Evolutionary conservation across 768 basidiomycete genomes (phyloP), one percentile per base, ranked within the genome.

Genomic region (Mycena venus): DNA sequence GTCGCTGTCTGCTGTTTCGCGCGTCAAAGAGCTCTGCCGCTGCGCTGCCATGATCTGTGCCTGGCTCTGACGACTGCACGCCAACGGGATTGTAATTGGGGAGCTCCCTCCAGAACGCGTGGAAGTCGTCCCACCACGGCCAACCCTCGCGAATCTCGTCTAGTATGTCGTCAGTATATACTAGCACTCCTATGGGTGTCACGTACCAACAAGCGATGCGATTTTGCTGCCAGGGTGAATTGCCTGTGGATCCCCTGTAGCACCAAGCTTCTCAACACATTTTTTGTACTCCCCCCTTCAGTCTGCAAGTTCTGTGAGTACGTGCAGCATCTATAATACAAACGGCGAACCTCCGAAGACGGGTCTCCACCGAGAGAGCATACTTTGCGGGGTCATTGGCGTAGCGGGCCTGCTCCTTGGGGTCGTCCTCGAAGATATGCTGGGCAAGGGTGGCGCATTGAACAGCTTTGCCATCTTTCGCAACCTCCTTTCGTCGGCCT

Each of bases 71-170:
- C 2, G 70, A 78, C n/a, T 58, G 63, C 7, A 81, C 80, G 17
- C 70, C 77, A 14, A 81, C 58, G 82, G 82, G 78, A 56, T 82
- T 82, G 74, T 81, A 83, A 68, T 79, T 78, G 1, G 82, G 83
- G 27, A 83, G 78, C 63, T 83, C 78, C 15, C 64, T 23, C 82
- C 82, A 83, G 44, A 82, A 79, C 10, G 77, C 38, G 49, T 83
- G 81, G 4, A 83, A 63, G 38, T 78, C 75, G 27, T 80, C 75
- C 80, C 80, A 83, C 77, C 80, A 83, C 31, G 80, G 79, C 78
- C 79, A 83, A 14, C 76, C 40, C 1, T 27, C 23, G 1, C 31
- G 44, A 19, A 81, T 77, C 12, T n/a, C 3, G 27, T 42, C 74
- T 76, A 29, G 40, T 71, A 66, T 44, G 44, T 32, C n/a, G n/a